Evolutionary conservation across 495 filamentous ascomycete genomes (phyloP).

Genomic region (Chaetomium fimeti): DNA sequence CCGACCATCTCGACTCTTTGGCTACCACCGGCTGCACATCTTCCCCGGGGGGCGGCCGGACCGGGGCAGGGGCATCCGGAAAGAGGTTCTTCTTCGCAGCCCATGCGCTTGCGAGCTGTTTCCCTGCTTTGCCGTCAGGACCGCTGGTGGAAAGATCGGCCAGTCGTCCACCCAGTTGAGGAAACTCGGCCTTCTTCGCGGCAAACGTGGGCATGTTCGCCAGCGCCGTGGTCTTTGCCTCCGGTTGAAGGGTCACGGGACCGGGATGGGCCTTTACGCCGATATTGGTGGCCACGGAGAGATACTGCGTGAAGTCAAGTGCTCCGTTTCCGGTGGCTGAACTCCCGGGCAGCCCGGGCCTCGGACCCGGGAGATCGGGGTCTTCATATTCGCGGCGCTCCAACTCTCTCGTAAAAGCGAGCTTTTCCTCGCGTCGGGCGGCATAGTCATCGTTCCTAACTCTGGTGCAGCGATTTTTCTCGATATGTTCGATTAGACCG

Average conservation of each 20-base stretch:
- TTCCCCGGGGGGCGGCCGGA: slow-evolving; percentile 15
- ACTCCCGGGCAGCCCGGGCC: neutral
- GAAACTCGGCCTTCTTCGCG: slow-evolving; percentile 12
- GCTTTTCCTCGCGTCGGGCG: slow-evolving; percentile 19
- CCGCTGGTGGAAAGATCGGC: neutral
- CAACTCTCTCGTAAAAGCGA: slow-evolving; percentile 25
- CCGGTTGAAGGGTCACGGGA: neutral
- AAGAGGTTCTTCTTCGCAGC: slow-evolving; percentile 28
- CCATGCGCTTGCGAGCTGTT: slow-evolving; percentile 18
- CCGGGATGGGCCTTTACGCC: too few species aligned
- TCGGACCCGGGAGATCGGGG: neutral
- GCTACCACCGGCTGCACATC: slow-evolving; percentile 8
- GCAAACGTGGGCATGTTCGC: slow-evolving; percentile 10
- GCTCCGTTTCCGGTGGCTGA: neutral
- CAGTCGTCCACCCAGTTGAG: neutral
- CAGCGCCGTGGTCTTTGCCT: slow-evolving; percentile 4
- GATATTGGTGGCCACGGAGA: neutral
- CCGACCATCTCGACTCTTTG: slow-evolving; percentile 5
- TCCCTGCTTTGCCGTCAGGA: slow-evolving; percentile 10
- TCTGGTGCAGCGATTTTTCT: slow-evolving; percentile 25
- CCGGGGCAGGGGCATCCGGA: slow-evolving; percentile 17
- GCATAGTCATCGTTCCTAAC: slow-evolving; percentile 29
- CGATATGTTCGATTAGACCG: slow-evolving; percentile 34
- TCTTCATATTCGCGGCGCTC: slow-evolving; percentile 15
- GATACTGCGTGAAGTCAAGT: slow-evolving; percentile 12